Base-by-base conservation (phyloP, 345 rosid species). In the Sonneratia caseolaris region DNA sequence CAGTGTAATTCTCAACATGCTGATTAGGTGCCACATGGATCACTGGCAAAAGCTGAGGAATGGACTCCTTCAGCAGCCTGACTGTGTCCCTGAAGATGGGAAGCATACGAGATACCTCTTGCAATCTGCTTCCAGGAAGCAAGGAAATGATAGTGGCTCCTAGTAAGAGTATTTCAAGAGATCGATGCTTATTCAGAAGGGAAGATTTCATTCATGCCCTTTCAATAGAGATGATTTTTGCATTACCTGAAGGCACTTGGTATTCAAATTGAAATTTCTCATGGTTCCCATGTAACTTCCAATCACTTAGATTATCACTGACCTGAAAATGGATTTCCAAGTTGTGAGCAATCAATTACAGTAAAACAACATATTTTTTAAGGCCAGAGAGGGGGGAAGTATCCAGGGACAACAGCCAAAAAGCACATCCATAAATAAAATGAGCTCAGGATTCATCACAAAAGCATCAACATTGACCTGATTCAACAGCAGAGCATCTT, bases 91-190 rank as follows among this genome's bases (percentile, higher is more conserved):
- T 75, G 77, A 86, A 94, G 78, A 94, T 88, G 64, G 98, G 87
- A 81, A 94, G 89, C 97, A 91, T 90, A 74, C 91, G 84, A 38
- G 80, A 78, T 71, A 91, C 95, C 82, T 94, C 98, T 79, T 91
- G 97, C 79, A 90, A 79, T 82, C 98, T 85, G 85, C 98, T 94
- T 79, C 98, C 97, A 6, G 98, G 98, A 59, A 91, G 89, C 83
- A 94, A 79, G 61, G 87, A 80, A 68, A 94, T 76, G 73, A 86
- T 77, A 0, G 82, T 87, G 53, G 95, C 89, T 79, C 88, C 97
- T 89, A 55, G n/a, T 64, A 40, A 71, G n/a, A 49, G 21, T 45
- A 70, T 36, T 37, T 70, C 49, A 38, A 55, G 27, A 40, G 59
- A 53, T n/a, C 7, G 64, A 1, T 62, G 66, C 38, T 27, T 11